phyloP scores from a whole-genome alignment of 2,329 filamentous ascomycete species.

The Sporothrix euskadiensis region DNA sequence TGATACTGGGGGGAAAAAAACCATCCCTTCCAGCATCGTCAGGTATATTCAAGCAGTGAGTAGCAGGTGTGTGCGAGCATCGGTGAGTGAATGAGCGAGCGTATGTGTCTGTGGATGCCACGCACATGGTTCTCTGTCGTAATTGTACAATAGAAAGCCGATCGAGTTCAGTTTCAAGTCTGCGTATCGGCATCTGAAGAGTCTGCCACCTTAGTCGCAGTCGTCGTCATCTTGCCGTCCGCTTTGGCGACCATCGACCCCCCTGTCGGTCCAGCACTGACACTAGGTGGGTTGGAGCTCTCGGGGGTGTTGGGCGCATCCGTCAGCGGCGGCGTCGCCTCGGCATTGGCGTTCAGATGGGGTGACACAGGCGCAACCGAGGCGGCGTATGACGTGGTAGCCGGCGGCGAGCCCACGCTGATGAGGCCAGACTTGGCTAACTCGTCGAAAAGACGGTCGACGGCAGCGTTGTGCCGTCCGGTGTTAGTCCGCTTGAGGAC shows the following conservation, averaged over 20 bases:
- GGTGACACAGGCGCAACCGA: conserved; percentile 40
- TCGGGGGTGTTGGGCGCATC: conserved; percentile 69
- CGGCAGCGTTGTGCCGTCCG: conserved; percentile 65
- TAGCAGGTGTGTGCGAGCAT: background rate
- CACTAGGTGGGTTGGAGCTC: conserved; percentile 65
- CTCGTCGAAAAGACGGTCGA: conserved; percentile 54
- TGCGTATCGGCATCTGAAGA: conserved; percentile 2
- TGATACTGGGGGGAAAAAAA: background rate
- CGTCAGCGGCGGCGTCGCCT: conserved; percentile 65
- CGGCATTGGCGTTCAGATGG: conserved; percentile 48
- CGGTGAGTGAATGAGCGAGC: background rate
- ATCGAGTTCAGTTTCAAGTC: background rate
- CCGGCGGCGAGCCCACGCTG: background rate
- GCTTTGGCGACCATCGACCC: conserved; percentile 12
- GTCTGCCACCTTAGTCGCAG: background rate
- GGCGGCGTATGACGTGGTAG: conserved; percentile 29
- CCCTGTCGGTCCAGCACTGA: conserved; percentile 57
- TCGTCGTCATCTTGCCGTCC: background rate
- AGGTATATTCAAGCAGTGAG: conserved; percentile 5
- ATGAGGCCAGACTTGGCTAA: conserved; percentile 38
- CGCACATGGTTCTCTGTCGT: background rate
- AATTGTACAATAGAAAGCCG: background rate
- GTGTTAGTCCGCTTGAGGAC: conserved; percentile 64
- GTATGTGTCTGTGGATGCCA: background rate
- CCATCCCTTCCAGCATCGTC: background rate